phyloP scores from a whole-genome alignment of 225 moss, liverwort and hornwort species.

The Polytrichum formosum region DNA sequence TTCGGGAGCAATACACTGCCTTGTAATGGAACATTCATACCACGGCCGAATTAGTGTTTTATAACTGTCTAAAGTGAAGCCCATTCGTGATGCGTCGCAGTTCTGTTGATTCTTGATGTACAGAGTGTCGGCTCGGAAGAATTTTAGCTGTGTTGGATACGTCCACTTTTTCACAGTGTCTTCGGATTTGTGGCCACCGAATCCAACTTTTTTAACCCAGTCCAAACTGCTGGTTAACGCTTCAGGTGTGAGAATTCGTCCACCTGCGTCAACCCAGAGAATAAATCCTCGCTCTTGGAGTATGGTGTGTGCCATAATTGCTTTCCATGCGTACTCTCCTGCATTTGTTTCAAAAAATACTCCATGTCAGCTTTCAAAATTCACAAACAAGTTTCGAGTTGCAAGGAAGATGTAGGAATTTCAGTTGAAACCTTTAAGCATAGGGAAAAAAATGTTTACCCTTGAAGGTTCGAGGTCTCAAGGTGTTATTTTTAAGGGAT shows the following conservation, averaged over 20 bases:
- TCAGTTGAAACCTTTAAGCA: no score
- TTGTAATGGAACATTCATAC: slow-evolving; percentile 63
- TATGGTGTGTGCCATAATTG: slow-evolving; percentile 46
- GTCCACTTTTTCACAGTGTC: slow-evolving; percentile 39
- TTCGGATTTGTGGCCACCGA: slow-evolving; percentile 30
- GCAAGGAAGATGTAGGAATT: no score
- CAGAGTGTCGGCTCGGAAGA: slow-evolving; percentile 39
- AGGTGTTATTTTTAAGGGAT: no score
- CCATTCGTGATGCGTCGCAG: slow-evolving; percentile 60
- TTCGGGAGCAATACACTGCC: slow-evolving; percentile 64
- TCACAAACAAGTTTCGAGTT: background rate
- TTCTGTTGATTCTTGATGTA: slow-evolving; percentile 40
- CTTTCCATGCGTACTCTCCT: slow-evolving; percentile 76
- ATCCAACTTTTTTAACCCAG: slow-evolving; percentile 32
- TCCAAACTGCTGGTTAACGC: slow-evolving; percentile 33
- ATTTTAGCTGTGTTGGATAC: slow-evolving; percentile 46
- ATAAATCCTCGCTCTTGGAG: slow-evolving; percentile 57
- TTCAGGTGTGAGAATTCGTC: slow-evolving; percentile 40
- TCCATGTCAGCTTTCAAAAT: background rate
- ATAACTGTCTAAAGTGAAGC: slow-evolving; percentile 50
- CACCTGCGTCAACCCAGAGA: slow-evolving; percentile 61
- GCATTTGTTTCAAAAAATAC: background rate
- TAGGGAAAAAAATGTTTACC: no score
- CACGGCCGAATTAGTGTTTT: slow-evolving; percentile 42
- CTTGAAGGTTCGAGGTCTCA: no score